Percentiles rank a stretch among this genome's conserved stretches.
phyloP scores from a whole-genome alignment of 163 green algal species.

The Scenedesmus sp. region DNA sequence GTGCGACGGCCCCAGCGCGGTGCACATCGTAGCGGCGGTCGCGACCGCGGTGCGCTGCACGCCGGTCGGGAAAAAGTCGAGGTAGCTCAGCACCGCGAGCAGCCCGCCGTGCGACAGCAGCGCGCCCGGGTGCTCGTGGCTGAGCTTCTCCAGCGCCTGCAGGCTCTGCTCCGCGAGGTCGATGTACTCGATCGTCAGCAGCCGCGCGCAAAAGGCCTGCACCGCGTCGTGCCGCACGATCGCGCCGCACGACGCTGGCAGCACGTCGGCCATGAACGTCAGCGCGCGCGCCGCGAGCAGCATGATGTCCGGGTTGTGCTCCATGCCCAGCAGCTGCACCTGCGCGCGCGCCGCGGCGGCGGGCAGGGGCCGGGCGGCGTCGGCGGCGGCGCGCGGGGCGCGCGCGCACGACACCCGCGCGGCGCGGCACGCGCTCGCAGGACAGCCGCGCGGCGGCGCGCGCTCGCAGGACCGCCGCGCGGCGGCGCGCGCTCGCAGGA shows the following conservation, averaged over 20 bases:
- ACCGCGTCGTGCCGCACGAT: slow-evolving; percentile 91
- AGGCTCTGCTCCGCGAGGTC: slow-evolving; percentile 95
- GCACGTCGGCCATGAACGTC: slow-evolving; percentile 92
- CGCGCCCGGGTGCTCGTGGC: slow-evolving; percentile 79
- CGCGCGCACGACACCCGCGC: neutral
- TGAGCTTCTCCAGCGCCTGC: slow-evolving; percentile 95
- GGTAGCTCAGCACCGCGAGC: slow-evolving; percentile 87
- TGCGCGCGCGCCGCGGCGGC: too few relatives aligned
- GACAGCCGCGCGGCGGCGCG: neutral
- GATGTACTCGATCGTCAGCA: slow-evolving; percentile 98
- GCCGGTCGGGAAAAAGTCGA: slow-evolving; percentile 97
- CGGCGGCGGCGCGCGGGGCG: too few relatives aligned
- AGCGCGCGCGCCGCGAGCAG: slow-evolving; percentile 92
- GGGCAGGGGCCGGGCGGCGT: neutral
- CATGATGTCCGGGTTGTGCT: slow-evolving; percentile 95
- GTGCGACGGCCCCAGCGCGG: slow-evolving; percentile 61
- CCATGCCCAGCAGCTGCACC: slow-evolving; percentile 77
- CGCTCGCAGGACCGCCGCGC: neutral
- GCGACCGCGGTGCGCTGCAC: slow-evolving; percentile 90
- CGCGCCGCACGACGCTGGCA: slow-evolving; percentile 76
- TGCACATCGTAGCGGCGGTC: slow-evolving; percentile 93
- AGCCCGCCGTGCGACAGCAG: slow-evolving; percentile 86
- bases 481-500: neutral
- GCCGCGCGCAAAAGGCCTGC: slow-evolving; percentile 78
- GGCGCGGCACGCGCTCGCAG: neutral